A percentile compares a stretch with the other conserved stretches of the same genome.
Evolutionary conservation across 441 rosid genomes (phyloP).

Genomic region (Croton setiger): DNA sequence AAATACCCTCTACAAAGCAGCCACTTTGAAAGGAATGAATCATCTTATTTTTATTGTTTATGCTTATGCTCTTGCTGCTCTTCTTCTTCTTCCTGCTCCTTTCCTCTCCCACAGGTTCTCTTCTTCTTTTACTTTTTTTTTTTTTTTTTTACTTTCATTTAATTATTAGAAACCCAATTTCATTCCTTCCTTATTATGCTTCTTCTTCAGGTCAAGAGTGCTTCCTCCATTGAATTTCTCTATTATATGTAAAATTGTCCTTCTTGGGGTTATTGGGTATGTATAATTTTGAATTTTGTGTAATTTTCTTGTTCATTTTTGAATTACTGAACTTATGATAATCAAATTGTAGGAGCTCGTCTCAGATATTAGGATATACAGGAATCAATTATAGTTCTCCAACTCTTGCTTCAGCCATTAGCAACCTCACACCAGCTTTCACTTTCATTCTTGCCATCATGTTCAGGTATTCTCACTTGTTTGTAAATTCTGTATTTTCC

Average conservation of each 20-base stretch:
- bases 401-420: constrained; percentile 28
- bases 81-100: constrained; percentile 29
- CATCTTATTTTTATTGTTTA: constrained; percentile 25
- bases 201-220: constrained; percentile 20
- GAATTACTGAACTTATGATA: too few relatives aligned
- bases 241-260: constrained; percentile 23
- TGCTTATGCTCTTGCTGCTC: constrained; percentile 27
- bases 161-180: too few relatives aligned
- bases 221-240: constrained; percentile 27
- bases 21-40: constrained; percentile 26
- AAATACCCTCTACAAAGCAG: constrained; percentile 30
- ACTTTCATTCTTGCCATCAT: constrained; percentile 28
- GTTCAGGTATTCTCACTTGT: too few relatives aligned
- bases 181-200: too few relatives aligned
- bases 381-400: constrained; percentile 28
- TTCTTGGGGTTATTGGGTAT: constrained; percentile 31
- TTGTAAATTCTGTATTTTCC: too few relatives aligned
- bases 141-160: not conserved
- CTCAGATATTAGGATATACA: constrained; percentile 28
- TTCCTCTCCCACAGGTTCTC: constrained; percentile 25
- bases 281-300: not conserved
- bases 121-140: not conserved
- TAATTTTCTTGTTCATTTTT: not conserved
- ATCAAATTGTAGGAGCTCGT: constrained; percentile 14
- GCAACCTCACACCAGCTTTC: constrained; percentile 30